Evolutionary conservation across 2,329 filamentous ascomycete genomes (phyloP).

Genomic region (Chaetomium strumarium): DNA sequence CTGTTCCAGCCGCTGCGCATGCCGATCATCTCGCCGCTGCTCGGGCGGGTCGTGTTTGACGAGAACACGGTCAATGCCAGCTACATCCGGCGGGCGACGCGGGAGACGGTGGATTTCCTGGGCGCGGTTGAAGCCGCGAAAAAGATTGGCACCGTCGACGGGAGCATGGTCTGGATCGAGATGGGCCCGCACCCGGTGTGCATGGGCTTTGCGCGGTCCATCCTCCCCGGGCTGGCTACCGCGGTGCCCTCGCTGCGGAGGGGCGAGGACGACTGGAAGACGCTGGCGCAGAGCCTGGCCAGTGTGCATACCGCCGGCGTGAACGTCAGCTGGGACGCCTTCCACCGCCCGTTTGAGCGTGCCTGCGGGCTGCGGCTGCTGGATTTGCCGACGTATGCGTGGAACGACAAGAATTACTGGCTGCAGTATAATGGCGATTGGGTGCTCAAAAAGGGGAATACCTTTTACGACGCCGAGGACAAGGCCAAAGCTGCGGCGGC

Average conservation of each 20-base stretch:
- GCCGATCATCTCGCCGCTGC: slow-evolving; percentile 63
- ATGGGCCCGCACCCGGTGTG: slow-evolving; percentile 64
- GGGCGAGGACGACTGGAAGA: slow-evolving; percentile 52
- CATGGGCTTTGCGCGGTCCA: slow-evolving; percentile 53
- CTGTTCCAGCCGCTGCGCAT: slow-evolving; percentile 42
- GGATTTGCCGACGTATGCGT: slow-evolving; percentile 62
- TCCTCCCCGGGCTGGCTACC: slow-evolving; percentile 36
- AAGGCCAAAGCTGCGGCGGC: slow-evolving; percentile 27
- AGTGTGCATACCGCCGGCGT: slow-evolving; percentile 50
- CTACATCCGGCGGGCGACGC: slow-evolving; percentile 60
- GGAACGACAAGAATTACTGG: slow-evolving; percentile 68
- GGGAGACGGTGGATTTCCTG: slow-evolving; percentile 65
- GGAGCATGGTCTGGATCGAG: slow-evolving; percentile 59
- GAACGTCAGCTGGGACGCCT: slow-evolving; percentile 60
- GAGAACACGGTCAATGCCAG: slow-evolving; percentile 50
- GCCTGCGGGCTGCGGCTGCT: slow-evolving; percentile 47
- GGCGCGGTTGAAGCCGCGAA: slow-evolving; percentile 51
- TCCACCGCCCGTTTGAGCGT: slow-evolving; percentile 55
- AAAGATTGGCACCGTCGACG: slow-evolving; percentile 43
- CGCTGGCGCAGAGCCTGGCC: slow-evolving; percentile 44
- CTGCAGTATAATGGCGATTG: slow-evolving; percentile 56
- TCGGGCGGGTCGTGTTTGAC: slow-evolving; percentile 52
- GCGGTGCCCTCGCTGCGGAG: slow-evolving; percentile 49
- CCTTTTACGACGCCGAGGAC: slow-evolving; percentile 19
- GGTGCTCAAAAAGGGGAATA: slow-evolving; percentile 59